These are phyloP conservation scores for Zasmidium citrigriseum DNA, from an alignment of 2,329 filamentous ascomycete genomes.

Conservation along the genomic window DNA sequence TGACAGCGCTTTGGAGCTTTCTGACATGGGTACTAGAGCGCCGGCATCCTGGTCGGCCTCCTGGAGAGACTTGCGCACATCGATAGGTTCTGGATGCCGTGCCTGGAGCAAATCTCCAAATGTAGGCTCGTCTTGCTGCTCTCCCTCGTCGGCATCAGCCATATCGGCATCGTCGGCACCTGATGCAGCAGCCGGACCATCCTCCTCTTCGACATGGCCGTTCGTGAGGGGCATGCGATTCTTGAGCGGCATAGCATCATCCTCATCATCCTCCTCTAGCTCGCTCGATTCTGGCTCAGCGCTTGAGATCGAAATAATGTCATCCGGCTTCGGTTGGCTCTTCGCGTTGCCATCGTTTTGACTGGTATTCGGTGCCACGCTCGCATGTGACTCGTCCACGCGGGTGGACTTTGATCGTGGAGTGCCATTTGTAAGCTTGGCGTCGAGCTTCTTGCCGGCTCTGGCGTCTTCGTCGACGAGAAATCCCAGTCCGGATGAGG, in stretches of 20 bases:
- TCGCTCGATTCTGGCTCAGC: slow-evolving; percentile 42
- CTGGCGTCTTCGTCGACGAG: slow-evolving; percentile 38
- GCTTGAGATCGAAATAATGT: slow-evolving; percentile 51
- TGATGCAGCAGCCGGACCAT: slow-evolving; percentile 26
- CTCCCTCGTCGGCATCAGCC: slow-evolving; percentile 27
- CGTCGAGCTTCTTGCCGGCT: slow-evolving; percentile 40
- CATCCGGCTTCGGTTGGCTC: neutral
- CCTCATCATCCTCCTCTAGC: slow-evolving; percentile 25
- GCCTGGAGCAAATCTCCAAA: slow-evolving; percentile 84
- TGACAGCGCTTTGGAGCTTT: slow-evolving; percentile 52
- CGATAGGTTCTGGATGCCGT: slow-evolving; percentile 70
- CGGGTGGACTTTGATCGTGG: slow-evolving; percentile 53
- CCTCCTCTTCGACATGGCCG: slow-evolving; percentile 25
- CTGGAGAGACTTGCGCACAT: slow-evolving; percentile 64
- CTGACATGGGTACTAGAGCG: slow-evolving; percentile 44
- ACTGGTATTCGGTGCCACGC: slow-evolving; percentile 45
- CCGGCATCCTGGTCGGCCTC: slow-evolving; percentile 22
- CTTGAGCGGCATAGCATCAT: slow-evolving; percentile 9
- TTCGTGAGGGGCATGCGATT: slow-evolving; percentile 17
- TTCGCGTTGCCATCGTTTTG: neutral
- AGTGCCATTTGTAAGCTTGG: slow-evolving; percentile 55
- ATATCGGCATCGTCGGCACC: slow-evolving; percentile 31
- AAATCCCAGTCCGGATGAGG: slow-evolving; percentile 32
- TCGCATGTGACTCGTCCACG: slow-evolving; percentile 59
- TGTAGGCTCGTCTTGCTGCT: slow-evolving; percentile 56